Base-by-base conservation (phyloP, 1,284 basidiomycete species). In the Fomes fomentarius region DNA sequence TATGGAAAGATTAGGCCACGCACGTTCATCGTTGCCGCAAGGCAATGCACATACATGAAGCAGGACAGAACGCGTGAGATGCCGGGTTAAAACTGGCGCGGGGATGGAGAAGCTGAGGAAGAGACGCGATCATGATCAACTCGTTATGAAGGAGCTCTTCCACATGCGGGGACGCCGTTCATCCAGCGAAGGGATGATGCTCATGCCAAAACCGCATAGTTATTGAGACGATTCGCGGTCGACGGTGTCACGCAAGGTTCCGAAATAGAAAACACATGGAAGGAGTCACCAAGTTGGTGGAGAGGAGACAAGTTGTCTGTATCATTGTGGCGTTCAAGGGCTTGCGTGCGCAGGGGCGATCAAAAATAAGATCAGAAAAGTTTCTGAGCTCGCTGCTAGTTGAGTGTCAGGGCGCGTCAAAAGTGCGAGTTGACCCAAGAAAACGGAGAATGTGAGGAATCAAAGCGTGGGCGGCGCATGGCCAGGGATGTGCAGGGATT, bases 301-400 rank as follows among this genome's bases (percentile, higher is more conserved):
- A 35, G 24, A 28, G 7, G 14, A 28, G 2, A n/a, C 21, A 21
- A 19, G 21, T 15, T 50, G 54, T 28, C 35, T 34, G 39, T 19
- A 49, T 55, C 43, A 52, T 34, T 44, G 57, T 58, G 50, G 53
- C 53, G 50, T 52, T 55, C 50, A 47, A 50, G 26, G 47, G 44
- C 47, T 42, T 47, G 35, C 48, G 42, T n/a, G n/a, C n/a, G n/a
- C 48, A 24, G 35, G n/a, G 35, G 41, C 35, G 51, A 56, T 56
- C 54, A 47, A 38, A 52, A 43, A n/a, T 40, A 52, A 45, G 46
- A 61, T 55, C 55, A 55, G 58, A 60, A n/a, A 60, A 26, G 31
- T 42, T 47, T 41, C 17, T 25, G 24, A 37, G 45, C 30, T 9
- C 50, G 25, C 37, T 30, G 17, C 37, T 33, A 22, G 38, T 24